These are phyloP conservation scores for Fomitopsis serialis DNA, from an alignment of 768 basidiomycete species.

Conservation along the genomic window DNA sequence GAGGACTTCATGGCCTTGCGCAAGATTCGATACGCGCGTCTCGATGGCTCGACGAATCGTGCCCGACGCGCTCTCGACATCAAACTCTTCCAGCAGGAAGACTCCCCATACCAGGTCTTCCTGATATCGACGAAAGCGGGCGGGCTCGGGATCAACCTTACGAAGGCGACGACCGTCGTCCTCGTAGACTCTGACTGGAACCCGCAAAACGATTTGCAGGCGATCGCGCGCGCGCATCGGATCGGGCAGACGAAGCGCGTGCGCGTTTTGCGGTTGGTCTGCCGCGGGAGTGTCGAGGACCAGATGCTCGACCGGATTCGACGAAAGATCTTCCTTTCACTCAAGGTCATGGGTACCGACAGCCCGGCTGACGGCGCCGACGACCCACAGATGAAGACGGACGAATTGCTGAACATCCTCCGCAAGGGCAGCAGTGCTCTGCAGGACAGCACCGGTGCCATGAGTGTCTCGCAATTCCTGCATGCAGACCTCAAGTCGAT, in stretches of 20 bases:
- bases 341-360: constrained; percentile 50
- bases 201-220: constrained; percentile 78
- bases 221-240: constrained; percentile 80
- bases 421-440: constrained; percentile 55
- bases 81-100: constrained; percentile 55
- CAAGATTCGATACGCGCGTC: constrained; percentile 51
- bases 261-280: constrained; percentile 66
- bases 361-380: constrained; percentile 20
- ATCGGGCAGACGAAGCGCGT: constrained; percentile 74
- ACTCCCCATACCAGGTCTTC: constrained; percentile 60
- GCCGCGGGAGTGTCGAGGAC: constrained; percentile 67
- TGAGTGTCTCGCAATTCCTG: constrained; percentile 39
- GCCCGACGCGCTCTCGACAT: constrained; percentile 55
- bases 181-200: constrained; percentile 75
- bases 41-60: constrained; percentile 51
- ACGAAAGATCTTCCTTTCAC: constrained; percentile 61
- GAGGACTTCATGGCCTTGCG: constrained; percentile 64
- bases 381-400: constrained; percentile 28
- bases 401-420: constrained; percentile 51
- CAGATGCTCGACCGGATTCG: constrained; percentile 71
- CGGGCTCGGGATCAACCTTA: constrained; percentile 78
- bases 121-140: constrained; percentile 69
- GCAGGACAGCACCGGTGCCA: constrained; percentile 31
- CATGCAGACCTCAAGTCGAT: constrained; percentile 39
- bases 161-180: constrained; percentile 74